Conservation (phyloP, 768 basidiomycete genomes). For the Vararia minispora region DNA sequence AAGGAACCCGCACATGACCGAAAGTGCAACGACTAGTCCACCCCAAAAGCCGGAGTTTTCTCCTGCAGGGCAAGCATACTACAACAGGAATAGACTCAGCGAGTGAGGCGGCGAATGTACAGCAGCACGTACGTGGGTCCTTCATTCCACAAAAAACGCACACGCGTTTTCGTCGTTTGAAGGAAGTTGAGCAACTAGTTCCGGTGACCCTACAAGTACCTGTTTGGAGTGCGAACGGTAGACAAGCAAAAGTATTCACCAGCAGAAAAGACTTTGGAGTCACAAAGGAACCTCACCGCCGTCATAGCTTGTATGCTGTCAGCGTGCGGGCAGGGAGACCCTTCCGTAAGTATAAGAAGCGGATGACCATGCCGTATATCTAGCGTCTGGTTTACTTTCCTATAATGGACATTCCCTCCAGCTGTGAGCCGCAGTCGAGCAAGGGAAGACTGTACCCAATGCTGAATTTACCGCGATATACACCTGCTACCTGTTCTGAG, state of each 20-base stretch:
- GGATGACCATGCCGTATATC: conserved; percentile 39
- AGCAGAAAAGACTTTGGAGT: conserved; percentile 43
- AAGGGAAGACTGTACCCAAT: conserved; percentile 42
- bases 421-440: neutral
- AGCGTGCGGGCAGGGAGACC: conserved; percentile 50
- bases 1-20: conserved; percentile 41
- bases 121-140: conserved; percentile 47
- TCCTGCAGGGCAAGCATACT: conserved; percentile 67
- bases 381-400: conserved; percentile 56
- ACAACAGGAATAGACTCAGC: neutral
- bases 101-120: neutral
- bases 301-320: conserved; percentile 44
- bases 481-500: conserved; percentile 45
- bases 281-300: conserved; percentile 70
- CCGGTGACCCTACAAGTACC: conserved; percentile 32
- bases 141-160: conserved; percentile 77
- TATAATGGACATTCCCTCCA: conserved; percentile 15
- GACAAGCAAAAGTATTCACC: too few relatives aligned
- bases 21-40: conserved; percentile 37
- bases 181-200: conserved; percentile 59
- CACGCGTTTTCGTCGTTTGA: conserved; percentile 59
- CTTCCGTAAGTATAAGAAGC: conserved; percentile 44
- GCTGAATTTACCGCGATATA: conserved; percentile 59
- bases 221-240: too few relatives aligned
- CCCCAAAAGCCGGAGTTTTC: conserved; percentile 41